phyloP scores from a whole-genome alignment of 2,329 filamentous ascomycete genomes.

The Bipolaris sorokiniana region DNA sequence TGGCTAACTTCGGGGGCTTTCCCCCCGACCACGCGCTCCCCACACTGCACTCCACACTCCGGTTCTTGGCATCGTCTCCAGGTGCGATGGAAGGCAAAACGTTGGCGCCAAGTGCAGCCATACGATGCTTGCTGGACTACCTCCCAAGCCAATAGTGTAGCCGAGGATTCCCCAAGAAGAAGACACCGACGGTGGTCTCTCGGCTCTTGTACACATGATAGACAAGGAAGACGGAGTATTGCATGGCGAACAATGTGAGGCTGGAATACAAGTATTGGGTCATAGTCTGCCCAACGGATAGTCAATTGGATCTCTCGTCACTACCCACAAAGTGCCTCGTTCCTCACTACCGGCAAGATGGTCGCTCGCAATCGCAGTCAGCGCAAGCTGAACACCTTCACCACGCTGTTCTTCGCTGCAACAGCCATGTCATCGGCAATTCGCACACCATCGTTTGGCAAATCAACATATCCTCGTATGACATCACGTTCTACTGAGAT shows the following conservation, averaged over 20 bases:
- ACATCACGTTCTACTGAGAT: constrained; percentile 12
- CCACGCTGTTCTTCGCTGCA: constrained; percentile 22
- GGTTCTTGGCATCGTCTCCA: constrained; percentile 20
- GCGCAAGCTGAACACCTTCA: constrained; percentile 21
- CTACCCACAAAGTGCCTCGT: not conserved
- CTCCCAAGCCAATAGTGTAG: not conserved
- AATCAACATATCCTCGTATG: constrained; percentile 7
- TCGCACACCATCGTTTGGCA: constrained; percentile 8
- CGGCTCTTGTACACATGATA: constrained; percentile 11
- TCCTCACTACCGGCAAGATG: constrained; percentile 15
- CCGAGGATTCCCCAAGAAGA: constrained; percentile 14
- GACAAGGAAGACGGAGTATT: not conserved
- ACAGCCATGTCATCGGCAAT: constrained; percentile 22
- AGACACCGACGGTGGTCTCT: constrained; percentile 5
- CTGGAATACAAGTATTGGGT: constrained; percentile 18
- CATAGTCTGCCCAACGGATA: not conserved
- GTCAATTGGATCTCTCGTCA: not conserved
- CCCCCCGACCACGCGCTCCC: constrained; percentile 7
- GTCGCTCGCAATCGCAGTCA: constrained; percentile 15
- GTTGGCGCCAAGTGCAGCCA: not conserved
- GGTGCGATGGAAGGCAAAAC: constrained; percentile 3
- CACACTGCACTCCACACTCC: constrained; percentile 23
- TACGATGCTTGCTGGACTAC: not conserved
- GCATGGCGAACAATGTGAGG: constrained; percentile 1
- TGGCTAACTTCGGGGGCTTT: constrained; percentile 11